Conservation (phyloP, 2,329 filamentous ascomycete species). For the Colletotrichum magnum region DNA sequence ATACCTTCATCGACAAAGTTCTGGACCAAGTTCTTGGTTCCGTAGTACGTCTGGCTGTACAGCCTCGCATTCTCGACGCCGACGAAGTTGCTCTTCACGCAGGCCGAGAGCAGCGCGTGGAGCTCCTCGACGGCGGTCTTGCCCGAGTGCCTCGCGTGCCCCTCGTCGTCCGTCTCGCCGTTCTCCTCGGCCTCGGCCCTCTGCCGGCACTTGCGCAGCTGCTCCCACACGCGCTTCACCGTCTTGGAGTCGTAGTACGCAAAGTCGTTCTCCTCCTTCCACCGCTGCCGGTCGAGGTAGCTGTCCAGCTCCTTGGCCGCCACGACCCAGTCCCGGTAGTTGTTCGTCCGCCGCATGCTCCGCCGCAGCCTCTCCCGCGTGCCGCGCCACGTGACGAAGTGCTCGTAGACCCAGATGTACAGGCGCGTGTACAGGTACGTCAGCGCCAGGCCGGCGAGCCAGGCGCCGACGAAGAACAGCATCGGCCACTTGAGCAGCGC, state of each 20-base stretch:
- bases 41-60: conserved; percentile 98
- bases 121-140: conserved; percentile 79
- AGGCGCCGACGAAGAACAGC: conserved; percentile 82
- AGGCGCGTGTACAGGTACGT: conserved; percentile 85
- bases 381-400: conserved; percentile 91
- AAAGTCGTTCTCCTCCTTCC: conserved; percentile 84
- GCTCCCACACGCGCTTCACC: conserved; percentile 80
- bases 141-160: conserved; percentile 52
- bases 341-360: conserved; percentile 78
- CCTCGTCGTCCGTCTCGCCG: conserved; percentile 52
- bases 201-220: conserved; percentile 77
- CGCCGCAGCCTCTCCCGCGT: conserved; percentile 78
- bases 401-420: conserved; percentile 95
- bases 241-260: conserved; percentile 92
- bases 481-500: conserved; percentile 93
- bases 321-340: conserved; percentile 86
- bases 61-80: conserved; percentile 93
- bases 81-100: conserved; percentile 97
- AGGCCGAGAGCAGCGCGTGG: conserved; percentile 84
- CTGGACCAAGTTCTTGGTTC: conserved; percentile 95
- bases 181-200: conserved; percentile 67
- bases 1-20: conserved; percentile 87
- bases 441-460: conserved; percentile 81
- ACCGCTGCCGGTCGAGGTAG: conserved; percentile 84
- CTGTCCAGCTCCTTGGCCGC: conserved; percentile 85